Evolutionary conservation across 2,329 filamentous ascomycete species (phyloP).

Genomic region (Arthroderma uncinatum): DNA sequence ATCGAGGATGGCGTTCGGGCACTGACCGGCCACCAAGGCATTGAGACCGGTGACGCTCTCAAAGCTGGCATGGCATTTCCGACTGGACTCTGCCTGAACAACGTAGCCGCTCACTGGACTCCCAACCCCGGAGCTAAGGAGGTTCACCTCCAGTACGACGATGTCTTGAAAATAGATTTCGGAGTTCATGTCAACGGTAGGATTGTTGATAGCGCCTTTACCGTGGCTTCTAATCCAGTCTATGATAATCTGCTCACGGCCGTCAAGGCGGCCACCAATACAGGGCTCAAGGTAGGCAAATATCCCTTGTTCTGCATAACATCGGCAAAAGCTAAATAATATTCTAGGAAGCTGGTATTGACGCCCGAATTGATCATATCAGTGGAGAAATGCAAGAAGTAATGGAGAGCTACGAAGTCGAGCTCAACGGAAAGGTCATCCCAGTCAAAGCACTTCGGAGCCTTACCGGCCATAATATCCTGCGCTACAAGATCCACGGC

Average conservation of each 20-base stretch:
- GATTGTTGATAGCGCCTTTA: slow-evolving; percentile 75
- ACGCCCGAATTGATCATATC: slow-evolving; percentile 45
- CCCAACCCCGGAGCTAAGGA: slow-evolving; percentile 54
- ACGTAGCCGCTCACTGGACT: slow-evolving; percentile 46
- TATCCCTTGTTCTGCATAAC: neutral
- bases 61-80: slow-evolving; percentile 46
- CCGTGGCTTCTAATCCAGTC: slow-evolving; percentile 60
- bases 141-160: slow-evolving; percentile 56
- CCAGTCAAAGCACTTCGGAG: slow-evolving; percentile 44
- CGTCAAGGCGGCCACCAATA: slow-evolving; percentile 64
- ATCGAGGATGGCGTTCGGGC: slow-evolving; percentile 46
- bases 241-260: slow-evolving; percentile 65
- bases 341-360: slow-evolving; percentile 42
- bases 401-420: slow-evolving; percentile 52
- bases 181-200: slow-evolving; percentile 69
- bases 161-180: slow-evolving; percentile 76
- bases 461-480: slow-evolving; percentile 46
- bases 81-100: slow-evolving; percentile 44
- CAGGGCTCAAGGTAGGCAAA: slow-evolving; percentile 34
- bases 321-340: slow-evolving; percentile 8
- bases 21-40: slow-evolving; percentile 40
- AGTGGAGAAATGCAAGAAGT: slow-evolving; percentile 49
- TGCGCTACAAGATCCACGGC: slow-evolving; percentile 46
- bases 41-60: slow-evolving; percentile 42
- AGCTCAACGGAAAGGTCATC: slow-evolving; percentile 42